Percentiles rank a stretch among this genome's conserved stretches.
Conservation (phyloP, 2,329 filamentous ascomycete species). For the Trichocomaceae sp. region DNA sequence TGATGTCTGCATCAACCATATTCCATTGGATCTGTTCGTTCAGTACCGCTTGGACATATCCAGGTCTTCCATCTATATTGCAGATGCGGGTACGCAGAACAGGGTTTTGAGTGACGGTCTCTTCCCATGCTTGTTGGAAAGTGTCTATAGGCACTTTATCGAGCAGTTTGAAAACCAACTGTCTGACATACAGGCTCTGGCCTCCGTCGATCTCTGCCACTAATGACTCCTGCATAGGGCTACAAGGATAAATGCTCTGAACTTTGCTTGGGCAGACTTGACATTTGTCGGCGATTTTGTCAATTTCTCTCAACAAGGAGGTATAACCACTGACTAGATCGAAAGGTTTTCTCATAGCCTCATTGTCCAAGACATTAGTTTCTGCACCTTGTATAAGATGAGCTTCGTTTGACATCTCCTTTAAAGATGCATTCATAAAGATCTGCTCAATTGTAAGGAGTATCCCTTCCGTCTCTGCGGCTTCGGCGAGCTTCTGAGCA, state of each 20-base stretch:
- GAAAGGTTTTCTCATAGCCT: not conserved
- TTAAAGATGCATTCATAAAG: constrained; percentile 13
- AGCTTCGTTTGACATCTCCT: not conserved
- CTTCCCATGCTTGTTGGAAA: constrained; percentile 32
- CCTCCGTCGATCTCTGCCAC: constrained; percentile 29
- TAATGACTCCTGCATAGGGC: constrained; percentile 35
- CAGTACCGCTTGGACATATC: constrained; percentile 23
- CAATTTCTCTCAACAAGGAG: not conserved
- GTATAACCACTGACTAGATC: not conserved
- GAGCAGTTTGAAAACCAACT: constrained; percentile 24
- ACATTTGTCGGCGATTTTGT: not conserved
- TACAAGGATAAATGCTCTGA: constrained; percentile 33
- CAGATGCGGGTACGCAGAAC: constrained; percentile 39
- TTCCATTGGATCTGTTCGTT: constrained; percentile 10
- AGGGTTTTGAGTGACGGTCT: constrained; percentile 26
- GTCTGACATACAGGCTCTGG: constrained; percentile 31
- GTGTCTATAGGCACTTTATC: constrained; percentile 21
- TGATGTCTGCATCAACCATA: not conserved
- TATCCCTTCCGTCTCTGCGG: not conserved
- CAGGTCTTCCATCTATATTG: not conserved
- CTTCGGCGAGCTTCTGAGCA: constrained; percentile 9
- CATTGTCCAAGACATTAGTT: not conserved
- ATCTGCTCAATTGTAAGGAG: constrained; percentile 20
- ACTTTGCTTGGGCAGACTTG: constrained; percentile 10
- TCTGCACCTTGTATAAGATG: not conserved